Conservation (phyloP, 208 protist species). For the Acanthamoeba sp. region DNA sequence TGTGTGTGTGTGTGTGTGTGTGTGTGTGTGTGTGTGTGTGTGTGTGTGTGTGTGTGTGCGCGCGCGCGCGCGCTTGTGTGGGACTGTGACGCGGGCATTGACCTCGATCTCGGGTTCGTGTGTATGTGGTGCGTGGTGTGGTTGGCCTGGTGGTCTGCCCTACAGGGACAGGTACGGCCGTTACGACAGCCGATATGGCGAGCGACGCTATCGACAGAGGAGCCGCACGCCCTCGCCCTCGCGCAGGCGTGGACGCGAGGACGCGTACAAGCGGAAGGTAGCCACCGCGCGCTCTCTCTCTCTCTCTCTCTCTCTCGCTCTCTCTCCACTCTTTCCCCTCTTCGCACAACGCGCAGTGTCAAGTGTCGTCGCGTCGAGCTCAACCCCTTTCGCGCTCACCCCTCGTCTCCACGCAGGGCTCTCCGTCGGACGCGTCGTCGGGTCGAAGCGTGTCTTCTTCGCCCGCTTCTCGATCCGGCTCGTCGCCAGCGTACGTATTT, state of each 20-base stretch:
- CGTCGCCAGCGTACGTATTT: neutral
- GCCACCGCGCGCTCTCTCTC: neutral
- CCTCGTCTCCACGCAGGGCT: neutral
- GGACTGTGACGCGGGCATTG: no score
- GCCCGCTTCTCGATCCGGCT: neutral
- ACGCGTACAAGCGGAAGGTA: neutral
- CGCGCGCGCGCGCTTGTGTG: no score
- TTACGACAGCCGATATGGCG: neutral
- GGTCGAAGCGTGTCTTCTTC: neutral
- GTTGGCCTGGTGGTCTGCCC: no score
- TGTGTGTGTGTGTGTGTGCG: no score
- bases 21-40: no score
- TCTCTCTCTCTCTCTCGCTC: neutral
- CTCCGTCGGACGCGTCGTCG: neutral
- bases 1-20: no score
- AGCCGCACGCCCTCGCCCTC: conserved; percentile 11
- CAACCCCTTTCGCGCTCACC: no score
- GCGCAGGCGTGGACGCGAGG: neutral
- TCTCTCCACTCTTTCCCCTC: no score
- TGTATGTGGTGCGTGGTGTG: no score
- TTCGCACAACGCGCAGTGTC: no score
- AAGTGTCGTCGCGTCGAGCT: no score
- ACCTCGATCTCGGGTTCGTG: no score
- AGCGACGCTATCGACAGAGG: conserved; percentile 3
- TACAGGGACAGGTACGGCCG: neutral